Conservation (phyloP, 257 asterid species). For the Fraxinus quadrangulata region DNA sequence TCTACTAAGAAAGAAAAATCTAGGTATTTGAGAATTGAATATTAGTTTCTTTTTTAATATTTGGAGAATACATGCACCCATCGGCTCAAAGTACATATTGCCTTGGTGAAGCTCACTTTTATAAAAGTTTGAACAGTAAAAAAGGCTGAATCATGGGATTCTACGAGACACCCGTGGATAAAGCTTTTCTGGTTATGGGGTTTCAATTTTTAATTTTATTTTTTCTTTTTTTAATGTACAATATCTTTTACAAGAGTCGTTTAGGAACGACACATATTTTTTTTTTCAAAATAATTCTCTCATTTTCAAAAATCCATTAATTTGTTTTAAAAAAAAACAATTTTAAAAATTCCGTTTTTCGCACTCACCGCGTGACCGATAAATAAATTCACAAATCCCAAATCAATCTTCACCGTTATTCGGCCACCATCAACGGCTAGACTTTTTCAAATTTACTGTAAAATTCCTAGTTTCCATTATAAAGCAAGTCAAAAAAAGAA, state of each 20-base stretch:
- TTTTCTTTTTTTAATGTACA: neutral
- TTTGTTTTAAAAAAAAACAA: no score
- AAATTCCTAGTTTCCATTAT: neutral
- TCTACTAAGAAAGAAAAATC: neutral
- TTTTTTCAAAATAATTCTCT: no score
- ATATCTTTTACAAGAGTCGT: neutral
- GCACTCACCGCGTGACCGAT: constrained; percentile 25
- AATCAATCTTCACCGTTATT: constrained; percentile 18
- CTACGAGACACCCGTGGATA: neutral
- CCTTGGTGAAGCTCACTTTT: neutral
- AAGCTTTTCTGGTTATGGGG: neutral
- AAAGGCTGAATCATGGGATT: neutral
- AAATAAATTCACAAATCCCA: neutral
- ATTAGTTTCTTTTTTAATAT: no score
- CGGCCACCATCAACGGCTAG: constrained; percentile 21
- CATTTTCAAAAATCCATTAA: no score
- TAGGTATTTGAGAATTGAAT: neutral
- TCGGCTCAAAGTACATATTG: neutral
- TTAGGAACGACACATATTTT: no score
- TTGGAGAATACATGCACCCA: neutral
- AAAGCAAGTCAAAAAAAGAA: neutral
- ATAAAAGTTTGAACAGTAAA: neutral
- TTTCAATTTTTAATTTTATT: neutral
- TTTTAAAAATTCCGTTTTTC: constrained; percentile 9
- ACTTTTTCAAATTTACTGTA: constrained; percentile 1